phyloP scores from a whole-genome alignment of 306 rosid genomes.

The Prunus mira region DNA sequence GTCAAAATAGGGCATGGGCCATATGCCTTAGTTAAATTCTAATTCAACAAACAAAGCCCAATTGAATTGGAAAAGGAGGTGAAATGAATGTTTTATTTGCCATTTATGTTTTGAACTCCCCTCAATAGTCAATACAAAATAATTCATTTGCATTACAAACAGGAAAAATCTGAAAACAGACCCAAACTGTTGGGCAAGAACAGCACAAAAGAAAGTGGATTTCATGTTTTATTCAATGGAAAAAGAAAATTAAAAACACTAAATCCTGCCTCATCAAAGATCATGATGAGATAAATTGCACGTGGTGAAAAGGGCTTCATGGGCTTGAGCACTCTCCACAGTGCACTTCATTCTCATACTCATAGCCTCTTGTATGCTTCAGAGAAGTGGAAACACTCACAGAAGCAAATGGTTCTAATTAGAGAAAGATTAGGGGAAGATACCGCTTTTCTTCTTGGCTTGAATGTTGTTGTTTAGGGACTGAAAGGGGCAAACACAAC shows the following conservation, averaged over 20 bases:
- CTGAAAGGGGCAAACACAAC: slow-evolving; percentile 63
- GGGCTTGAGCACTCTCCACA: slow-evolving; percentile 21
- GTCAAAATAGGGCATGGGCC: too few species aligned
- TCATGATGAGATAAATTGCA: slow-evolving; percentile 2
- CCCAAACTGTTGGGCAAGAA: background rate
- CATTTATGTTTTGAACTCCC: background rate
- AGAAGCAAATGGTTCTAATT: slow-evolving; percentile 13
- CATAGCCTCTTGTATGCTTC: slow-evolving; percentile 19
- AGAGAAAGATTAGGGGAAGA: background rate
- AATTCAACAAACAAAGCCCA: background rate
- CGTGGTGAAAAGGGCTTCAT: background rate
- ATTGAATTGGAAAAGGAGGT: background rate
- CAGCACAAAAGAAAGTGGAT: background rate
- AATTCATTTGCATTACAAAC: background rate
- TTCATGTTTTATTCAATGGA: slow-evolving; percentile 14
- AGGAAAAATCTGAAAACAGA: background rate
- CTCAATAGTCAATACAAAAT: background rate
- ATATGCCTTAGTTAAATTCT: too few species aligned
- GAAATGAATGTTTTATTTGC: background rate
- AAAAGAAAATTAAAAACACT: background rate
- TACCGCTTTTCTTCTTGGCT: background rate
- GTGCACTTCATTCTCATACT: slow-evolving; percentile 1
- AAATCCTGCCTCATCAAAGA: background rate
- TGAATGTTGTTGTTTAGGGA: slow-evolving; percentile 33
- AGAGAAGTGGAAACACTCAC: slow-evolving; percentile 17